Base-by-base conservation (phyloP, 148 eudicot genomes). In the Persicaria tinctoria region DNA sequence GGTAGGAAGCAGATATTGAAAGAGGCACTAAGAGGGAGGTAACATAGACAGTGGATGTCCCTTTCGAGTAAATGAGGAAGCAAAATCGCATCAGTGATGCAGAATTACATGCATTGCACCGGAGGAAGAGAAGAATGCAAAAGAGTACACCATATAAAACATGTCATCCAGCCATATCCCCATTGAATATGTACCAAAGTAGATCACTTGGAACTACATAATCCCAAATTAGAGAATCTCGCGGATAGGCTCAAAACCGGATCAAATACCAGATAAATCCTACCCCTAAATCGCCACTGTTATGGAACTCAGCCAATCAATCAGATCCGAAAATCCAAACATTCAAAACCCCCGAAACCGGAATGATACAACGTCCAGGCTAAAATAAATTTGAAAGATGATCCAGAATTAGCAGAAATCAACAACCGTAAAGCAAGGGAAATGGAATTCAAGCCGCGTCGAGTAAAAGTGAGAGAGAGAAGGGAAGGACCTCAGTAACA, bases 401-500 rank as follows among this genome's bases (percentile, higher is more conserved):
- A 57, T n/a, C 63, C 63, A 57, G 27, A 57, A 57, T n/a, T 57
- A 20, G 17, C 63, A 18, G 63, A 57, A 8, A 17, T 18, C 27
- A 18, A 57, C 10, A 17, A 7, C 27, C 6, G 8, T n/a, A 3
- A 8, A 6, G 63, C 32, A 20, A 57, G 27, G 63, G 8, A 57
- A 57, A 57, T 57, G 10, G 63, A 17, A 18, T 5, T 10, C 63
- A 7, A 8, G 63, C 41, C 41, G 2, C 41, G 41, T 32, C 41
- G 41, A 32, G 1, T 32, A 1, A 32, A 32, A 57, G 56, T 53
- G n/a, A 17, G 63, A 27, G 23, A 8, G 14, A 51, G 51, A 68
- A 14, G 6, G 50, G 23, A 14, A 79, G 46, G 16, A 73, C 94
- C 91, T 89, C 97, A 13, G 86, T 74, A 53, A 84, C 90, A 50